Evolutionary conservation across 164 flowering plant species (phyloP).

Genomic region (Taxillus chinensis): DNA sequence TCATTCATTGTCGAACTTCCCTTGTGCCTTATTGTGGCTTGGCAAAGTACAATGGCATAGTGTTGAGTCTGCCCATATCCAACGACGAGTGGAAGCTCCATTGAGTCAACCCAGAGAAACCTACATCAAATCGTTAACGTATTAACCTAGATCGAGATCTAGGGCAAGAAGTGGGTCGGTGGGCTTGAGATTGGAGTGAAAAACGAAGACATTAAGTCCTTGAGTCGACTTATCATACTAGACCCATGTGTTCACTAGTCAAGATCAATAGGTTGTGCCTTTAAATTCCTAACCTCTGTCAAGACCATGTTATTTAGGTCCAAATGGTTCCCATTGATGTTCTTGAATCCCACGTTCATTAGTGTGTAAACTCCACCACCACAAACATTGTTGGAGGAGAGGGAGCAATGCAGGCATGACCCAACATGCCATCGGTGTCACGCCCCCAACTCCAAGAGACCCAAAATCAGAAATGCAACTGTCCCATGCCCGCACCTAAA

Average conservation of each 20-base stretch:
- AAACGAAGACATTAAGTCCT: constrained; percentile 37
- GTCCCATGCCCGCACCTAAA: too few relatives aligned
- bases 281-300: constrained; percentile 47
- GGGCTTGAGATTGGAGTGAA: constrained; percentile 66
- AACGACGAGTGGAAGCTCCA: constrained; percentile 84
- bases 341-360: constrained; percentile 80
- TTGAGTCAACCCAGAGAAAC: constrained; percentile 86
- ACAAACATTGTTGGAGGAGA: constrained; percentile 32
- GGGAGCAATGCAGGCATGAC: constrained; percentile 23
- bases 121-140: constrained; percentile 64
- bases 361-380: constrained; percentile 82
- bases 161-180: constrained; percentile 38
- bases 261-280: constrained; percentile 38
- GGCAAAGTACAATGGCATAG: too few relatives aligned
- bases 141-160: constrained; percentile 37
- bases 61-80: constrained; percentile 7
- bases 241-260: constrained; percentile 77
- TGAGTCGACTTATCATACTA: constrained; percentile 46
- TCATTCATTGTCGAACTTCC: too few relatives aligned
- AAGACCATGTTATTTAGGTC: constrained; percentile 68
- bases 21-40: too few relatives aligned
- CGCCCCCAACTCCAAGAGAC: too few relatives aligned
- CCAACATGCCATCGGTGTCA: constrained; percentile 62
- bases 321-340: constrained; percentile 82
- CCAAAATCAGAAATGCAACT: too few relatives aligned